Evolutionary conservation across 257 asterid genomes (phyloP), one percentile per base, ranked within the genome.

Genomic region (Solanum chiquidenum): DNA sequence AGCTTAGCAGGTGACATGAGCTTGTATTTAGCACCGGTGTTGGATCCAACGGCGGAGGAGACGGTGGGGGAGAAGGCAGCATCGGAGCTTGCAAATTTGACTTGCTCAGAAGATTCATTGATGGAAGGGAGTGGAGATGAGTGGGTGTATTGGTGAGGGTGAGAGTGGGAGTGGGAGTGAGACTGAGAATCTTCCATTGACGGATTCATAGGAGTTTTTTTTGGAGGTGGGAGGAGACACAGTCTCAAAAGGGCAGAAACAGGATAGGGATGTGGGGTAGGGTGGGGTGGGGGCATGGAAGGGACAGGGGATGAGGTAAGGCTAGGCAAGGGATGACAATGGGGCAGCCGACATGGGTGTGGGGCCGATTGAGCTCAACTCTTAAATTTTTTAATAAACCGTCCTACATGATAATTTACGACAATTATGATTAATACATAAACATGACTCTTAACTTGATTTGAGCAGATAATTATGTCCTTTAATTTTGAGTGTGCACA

Each of bases 1-100:
- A 97, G 99, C 96, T 97, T 94, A 18, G 98, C 98, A 87, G 99
- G 99, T 42, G 98, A 96, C 98, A 95, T 91, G 66, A 97, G 98
- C 87, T 95, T 94, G 91, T 95, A 97, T 89, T 90, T 92, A 86
- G 99, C 99, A 86, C 74, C 29, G 86, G 10, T 58, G 52, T 33
- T 31, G 31, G 87, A 85, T 68, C 25, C 71, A 23, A 87, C 29
- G n/a, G 72, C 52, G 29, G 87, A 40, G 77, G 77, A 71, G 35
- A 13, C 35, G 35, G 16, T 68, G 37, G 29, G 74, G 5, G 4
- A 27, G 76, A 69, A 29, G 38, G 38, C 38, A 64, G 66, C 66
- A 27, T 44, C 83, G 52, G 72, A 46, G 72, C 35, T 86, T 27
- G 49, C 13, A 49, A 29, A 23, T 20, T 34, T 66, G 49, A 75